Conservation (phyloP, 768 basidiomycete genomes). For the Gymnopilus junonius region DNA sequence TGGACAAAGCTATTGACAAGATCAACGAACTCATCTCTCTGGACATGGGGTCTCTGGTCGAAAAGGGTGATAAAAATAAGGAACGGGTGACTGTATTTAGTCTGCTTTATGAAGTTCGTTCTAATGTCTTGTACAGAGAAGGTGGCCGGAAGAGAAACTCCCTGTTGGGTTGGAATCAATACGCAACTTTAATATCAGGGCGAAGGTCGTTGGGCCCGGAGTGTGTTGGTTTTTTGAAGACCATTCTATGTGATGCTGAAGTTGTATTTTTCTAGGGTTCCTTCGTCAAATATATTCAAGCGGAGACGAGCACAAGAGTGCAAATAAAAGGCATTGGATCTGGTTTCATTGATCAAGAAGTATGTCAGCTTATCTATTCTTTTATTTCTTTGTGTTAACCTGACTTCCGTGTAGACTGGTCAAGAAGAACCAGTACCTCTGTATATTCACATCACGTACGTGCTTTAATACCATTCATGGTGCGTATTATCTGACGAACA, state of each 20-base stretch:
- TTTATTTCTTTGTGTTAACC: background rate
- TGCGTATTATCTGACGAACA: conserved; percentile 1
- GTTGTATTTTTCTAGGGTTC: conserved; percentile 61
- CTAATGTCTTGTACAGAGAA: conserved; percentile 54
- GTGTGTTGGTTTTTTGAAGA: conserved; percentile 47
- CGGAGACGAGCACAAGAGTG: conserved; percentile 93
- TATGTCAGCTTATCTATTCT: background rate
- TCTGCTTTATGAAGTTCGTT: background rate
- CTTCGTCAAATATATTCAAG: conserved; percentile 98
- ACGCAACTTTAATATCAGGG: conserved; percentile 96
- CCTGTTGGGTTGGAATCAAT: conserved; percentile 88
- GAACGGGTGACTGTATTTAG: conserved; percentile 55
- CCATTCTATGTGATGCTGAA: background rate
- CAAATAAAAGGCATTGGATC: conserved; percentile 97
- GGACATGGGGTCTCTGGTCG: conserved; percentile 83
- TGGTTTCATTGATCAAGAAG: conserved; percentile 80
- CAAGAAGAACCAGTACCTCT: conserved; percentile 88
- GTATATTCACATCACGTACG: conserved; percentile 91
- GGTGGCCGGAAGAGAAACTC: conserved; percentile 98
- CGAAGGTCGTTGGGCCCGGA: conserved; percentile 95
- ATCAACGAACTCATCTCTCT: conserved; percentile 73
- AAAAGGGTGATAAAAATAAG: conserved; percentile 68
- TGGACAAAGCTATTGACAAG: conserved; percentile 71
- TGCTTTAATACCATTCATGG: conserved; percentile 20
- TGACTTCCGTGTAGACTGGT: conserved; percentile 56